Percentiles rank a stretch among this genome's conserved stretches.
These are phyloP conservation scores for Naegleria lovaniensis DNA, from an alignment of 208 protist species.

Conservation along the genomic window DNA sequence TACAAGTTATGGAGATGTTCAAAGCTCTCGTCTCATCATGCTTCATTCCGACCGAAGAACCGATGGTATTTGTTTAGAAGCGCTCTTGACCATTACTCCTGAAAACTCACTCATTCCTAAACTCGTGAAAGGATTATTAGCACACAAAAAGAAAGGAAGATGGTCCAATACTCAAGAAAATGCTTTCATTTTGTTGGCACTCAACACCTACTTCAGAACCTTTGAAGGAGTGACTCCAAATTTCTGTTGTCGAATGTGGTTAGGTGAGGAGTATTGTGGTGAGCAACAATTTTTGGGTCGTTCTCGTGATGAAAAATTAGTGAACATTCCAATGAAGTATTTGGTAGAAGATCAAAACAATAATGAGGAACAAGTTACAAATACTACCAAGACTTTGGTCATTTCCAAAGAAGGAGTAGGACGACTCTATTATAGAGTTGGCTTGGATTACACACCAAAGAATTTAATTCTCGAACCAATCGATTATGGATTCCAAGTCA, in stretches of 20 bases:
- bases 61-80: no score
- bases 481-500: neutral
- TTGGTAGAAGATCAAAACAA: neutral
- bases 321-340: neutral
- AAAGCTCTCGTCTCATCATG: neutral
- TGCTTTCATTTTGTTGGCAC: neutral
- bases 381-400: neutral
- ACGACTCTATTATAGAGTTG: conserved; percentile 22
- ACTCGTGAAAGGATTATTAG: neutral
- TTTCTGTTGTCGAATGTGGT: neutral
- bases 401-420: neutral
- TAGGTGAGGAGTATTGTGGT: neutral
- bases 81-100: neutral
- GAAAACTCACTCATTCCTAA: neutral
- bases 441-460: conserved; percentile 13
- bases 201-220: neutral
- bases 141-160: no score
- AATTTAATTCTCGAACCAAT: neutral
- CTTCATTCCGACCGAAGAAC: neutral
- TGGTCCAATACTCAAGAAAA: conserved; percentile 21
- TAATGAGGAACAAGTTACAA: neutral
- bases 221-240: conserved; percentile 5
- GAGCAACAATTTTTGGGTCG: no score
- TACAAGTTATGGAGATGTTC: neutral
- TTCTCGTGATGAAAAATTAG: neutral